Evolutionary conservation across 352 stramenopile genomes (phyloP).

Genomic region (Globisporangium irregulare): DNA sequence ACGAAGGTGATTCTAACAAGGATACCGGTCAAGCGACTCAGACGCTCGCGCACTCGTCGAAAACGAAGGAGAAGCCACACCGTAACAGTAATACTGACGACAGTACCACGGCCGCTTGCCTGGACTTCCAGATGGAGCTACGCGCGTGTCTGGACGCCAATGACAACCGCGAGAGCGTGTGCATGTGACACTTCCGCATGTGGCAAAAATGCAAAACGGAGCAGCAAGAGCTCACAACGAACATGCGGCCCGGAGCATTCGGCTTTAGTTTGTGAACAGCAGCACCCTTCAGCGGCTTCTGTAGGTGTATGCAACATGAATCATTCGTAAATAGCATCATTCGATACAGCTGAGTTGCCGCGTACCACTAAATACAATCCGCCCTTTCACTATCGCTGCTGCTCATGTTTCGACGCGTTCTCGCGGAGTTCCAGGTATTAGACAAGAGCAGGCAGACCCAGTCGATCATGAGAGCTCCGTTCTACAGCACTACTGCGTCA

Average conservation of each 20-base stretch:
- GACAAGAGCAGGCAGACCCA: not conserved
- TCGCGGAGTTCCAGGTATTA: not conserved
- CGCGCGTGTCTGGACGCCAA: conserved; percentile 8
- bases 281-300: not conserved
- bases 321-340: not conserved
- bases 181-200: conserved; percentile 6
- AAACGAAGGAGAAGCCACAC: not conserved
- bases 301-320: too few species aligned
- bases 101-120: not conserved
- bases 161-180: conserved; percentile 10
- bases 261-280: not conserved
- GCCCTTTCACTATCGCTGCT: not conserved
- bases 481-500: not conserved
- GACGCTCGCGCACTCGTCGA: not conserved
- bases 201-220: conserved; percentile 1
- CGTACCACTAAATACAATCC: not conserved
- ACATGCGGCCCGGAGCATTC: not conserved
- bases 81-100: not conserved
- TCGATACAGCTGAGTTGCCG: not conserved
- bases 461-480: not conserved
- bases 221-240: not conserved
- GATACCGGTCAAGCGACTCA: not conserved
- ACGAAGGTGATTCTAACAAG: not conserved
- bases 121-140: conserved; percentile 1
- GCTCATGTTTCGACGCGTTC: not conserved